phyloP scores from a whole-genome alignment of 2,329 filamentous ascomycete genomes.

The Colletotrichum simmondsii region DNA sequence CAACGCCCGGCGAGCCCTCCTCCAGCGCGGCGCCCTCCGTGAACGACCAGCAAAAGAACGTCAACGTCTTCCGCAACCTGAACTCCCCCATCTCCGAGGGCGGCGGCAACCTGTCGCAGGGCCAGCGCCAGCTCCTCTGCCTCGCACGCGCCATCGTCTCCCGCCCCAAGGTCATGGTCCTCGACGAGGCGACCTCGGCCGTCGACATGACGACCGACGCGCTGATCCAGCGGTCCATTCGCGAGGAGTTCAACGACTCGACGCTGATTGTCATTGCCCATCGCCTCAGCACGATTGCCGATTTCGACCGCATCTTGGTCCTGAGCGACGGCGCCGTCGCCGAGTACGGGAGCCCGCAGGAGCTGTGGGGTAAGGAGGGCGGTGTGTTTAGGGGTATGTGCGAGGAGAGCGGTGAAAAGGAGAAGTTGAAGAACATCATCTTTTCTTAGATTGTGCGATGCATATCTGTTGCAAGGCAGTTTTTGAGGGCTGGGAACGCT shows the following conservation, averaged over 20 bases:
- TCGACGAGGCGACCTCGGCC: slow-evolving; percentile 83
- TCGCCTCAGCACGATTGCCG: slow-evolving; percentile 79
- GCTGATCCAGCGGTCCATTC: slow-evolving; percentile 78
- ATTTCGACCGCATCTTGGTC: slow-evolving; percentile 80
- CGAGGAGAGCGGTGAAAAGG: slow-evolving; percentile 68
- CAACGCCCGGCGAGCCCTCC: slow-evolving; percentile 53
- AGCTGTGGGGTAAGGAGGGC: slow-evolving; percentile 66
- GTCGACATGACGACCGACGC: slow-evolving; percentile 82
- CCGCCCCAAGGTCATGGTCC: slow-evolving; percentile 80
- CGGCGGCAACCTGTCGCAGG: slow-evolving; percentile 79
- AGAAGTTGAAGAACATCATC: slow-evolving; percentile 61
- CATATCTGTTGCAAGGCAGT: no score
- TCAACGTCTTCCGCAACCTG: slow-evolving; percentile 74
- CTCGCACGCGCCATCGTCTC: slow-evolving; percentile 79
- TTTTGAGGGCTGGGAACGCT: no score
- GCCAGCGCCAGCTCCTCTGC: slow-evolving; percentile 80
- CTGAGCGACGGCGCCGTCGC: slow-evolving; percentile 74
- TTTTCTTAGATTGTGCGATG: slow-evolving; percentile 30
- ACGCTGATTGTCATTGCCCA: slow-evolving; percentile 82
- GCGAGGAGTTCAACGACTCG: slow-evolving; percentile 75
- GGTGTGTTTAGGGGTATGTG: slow-evolving; percentile 73
- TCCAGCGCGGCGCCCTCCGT: slow-evolving; percentile 43
- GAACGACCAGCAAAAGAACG: slow-evolving; percentile 58
- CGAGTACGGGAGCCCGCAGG: slow-evolving; percentile 73
- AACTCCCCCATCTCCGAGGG: slow-evolving; percentile 75